Evolutionary conservation across 1,284 basidiomycete species (phyloP), one percentile per base, ranked within the genome.

Genomic region (Ceratobasidium sp.): DNA sequence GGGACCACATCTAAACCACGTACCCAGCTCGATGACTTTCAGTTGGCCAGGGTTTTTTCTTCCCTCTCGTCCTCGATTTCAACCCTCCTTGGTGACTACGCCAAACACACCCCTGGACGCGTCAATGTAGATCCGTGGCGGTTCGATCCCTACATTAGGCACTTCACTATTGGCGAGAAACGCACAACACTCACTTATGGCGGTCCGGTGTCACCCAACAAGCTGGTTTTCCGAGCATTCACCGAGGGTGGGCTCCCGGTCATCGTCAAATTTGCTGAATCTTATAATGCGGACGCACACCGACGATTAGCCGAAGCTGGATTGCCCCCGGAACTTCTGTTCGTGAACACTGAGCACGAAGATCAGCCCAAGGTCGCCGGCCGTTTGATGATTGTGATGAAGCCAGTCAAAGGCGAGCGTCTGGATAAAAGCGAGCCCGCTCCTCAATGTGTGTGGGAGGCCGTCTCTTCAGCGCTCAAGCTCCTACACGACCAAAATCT

Each of bases 211-310:
- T 22, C 19, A 6, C 15, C 47, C 8, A 14, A 17, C 15, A 62
- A 62, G 22, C 3, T 36, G 8, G 31, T 36, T n/a, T 56, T 19
- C 29, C 48, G n/a, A 17, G 48, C 50, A 31, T 19, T 24, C 41
- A 19, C 29, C 19, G 27, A 29, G 24, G 29, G 14, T 11, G 8
- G 22, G 48, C 24, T 6, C 54, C 66, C 19, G 67, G 66, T 48
- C 31, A 53, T 24, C 44, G 76, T 77, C 45, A 78, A 78, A 50
- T 78, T 78, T 65, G 48, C 72, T 24, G 65, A 75, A 47, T 3
- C 1, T 1, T 77, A 77, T 53, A 50, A 69, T 29, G 63, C 6
- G 27, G 15, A 41, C 0, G 78, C 67, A 1, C 78, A 78, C 44
- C 22, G 29, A 2, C 15, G 75, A 6, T 71, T 78, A 15, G 69